Evolutionary conservation across 768 basidiomycete species (phyloP), one percentile per base, ranked within the genome.

Genomic region (Inosperma sp.): DNA sequence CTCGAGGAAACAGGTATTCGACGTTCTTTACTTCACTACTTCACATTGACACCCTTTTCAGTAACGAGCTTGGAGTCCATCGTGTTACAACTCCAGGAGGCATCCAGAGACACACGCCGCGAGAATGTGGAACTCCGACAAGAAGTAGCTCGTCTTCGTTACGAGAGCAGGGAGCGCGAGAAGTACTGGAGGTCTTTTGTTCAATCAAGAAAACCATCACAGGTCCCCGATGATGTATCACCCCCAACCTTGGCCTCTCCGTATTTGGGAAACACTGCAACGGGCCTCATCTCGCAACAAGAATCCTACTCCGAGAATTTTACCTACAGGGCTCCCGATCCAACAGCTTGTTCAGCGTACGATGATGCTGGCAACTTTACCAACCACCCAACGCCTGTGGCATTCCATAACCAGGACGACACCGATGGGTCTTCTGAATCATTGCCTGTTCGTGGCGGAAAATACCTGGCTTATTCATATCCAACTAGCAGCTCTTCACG

Each of bases 21-120:
- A 39, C 54, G 53, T 62, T 58, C 48, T 40, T 51, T 49, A 39
- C 36, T 37, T 22, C 35, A 14, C 17, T 37, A 5, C 13, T 22
- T 31, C 37, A 34, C 25, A 48, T 40, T 48, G 57, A 53, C 48
- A 61, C 62, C 55, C 26, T 52, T 51, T 44, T 51, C 57, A 59
- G 88, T 92, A 57, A 90, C 86, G 19, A 90, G 82, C 60, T 74
- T 92, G 47, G 89, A 92, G 66, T 80, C 80, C n/a, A 88, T 91
- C 45, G 88, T 93, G 49, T 67, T 89, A 21, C 84, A 88, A 56
- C 78, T 93, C 30, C 89, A 93, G 61, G 88, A 89, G 50, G 86
- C 87, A 8, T 85, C 83, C 64, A 76, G 84, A 54, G 83, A 86
- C 56, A 72, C 83, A 41, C 79, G 80, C 48, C 68, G 72, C 43